Evolutionary conservation across 192 early-diverging fungal species (phyloP).

Genomic region (Haplosporangium gracile): DNA sequence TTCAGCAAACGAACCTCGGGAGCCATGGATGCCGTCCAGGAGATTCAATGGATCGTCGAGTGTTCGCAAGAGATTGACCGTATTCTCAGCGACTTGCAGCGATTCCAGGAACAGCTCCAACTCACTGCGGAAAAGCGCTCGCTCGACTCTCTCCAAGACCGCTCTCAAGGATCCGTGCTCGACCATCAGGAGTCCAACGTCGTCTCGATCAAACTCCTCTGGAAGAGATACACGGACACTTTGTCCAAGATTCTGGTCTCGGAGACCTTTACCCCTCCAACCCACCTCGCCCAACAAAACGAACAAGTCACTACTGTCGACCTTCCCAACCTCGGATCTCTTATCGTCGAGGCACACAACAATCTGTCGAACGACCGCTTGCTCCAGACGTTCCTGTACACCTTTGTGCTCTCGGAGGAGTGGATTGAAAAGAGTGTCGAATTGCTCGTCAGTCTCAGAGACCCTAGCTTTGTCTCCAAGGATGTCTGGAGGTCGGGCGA

Average conservation of each 20-base stretch:
- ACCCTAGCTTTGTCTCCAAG: constrained; percentile 35
- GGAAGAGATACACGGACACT: constrained; percentile 21
- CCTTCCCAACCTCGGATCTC: constrained; percentile 16
- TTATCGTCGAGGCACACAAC: constrained; percentile 14
- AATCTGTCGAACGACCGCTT: constrained; percentile 41
- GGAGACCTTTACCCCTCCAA: constrained; percentile 18
- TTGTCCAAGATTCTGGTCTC: constrained; percentile 32
- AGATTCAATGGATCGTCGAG: constrained; percentile 49
- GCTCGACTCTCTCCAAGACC: constrained; percentile 31
- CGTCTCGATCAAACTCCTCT: constrained; percentile 17
- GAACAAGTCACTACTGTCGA: neutral
- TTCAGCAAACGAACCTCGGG: constrained; percentile 15
- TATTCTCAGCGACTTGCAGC: constrained; percentile 35
- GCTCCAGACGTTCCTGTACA: constrained; percentile 22
- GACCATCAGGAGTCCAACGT: constrained; percentile 43
- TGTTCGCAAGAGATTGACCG: constrained; percentile 46
- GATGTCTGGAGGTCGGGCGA: constrained; percentile 39
- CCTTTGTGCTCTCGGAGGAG: constrained; percentile 11
- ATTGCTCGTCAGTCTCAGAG: constrained; percentile 23
- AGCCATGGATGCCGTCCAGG: constrained; percentile 35
- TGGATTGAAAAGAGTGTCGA: constrained; percentile 33
- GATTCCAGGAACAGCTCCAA: constrained; percentile 39
- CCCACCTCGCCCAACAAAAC: constrained; percentile 23
- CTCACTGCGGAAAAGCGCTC: constrained; percentile 31
- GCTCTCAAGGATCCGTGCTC: constrained; percentile 20